Percentiles rank a stretch among this genome's conserved stretches.
Conservation (phyloP, 352 stramenopile species). For the Phytopythium oedochilum region DNA sequence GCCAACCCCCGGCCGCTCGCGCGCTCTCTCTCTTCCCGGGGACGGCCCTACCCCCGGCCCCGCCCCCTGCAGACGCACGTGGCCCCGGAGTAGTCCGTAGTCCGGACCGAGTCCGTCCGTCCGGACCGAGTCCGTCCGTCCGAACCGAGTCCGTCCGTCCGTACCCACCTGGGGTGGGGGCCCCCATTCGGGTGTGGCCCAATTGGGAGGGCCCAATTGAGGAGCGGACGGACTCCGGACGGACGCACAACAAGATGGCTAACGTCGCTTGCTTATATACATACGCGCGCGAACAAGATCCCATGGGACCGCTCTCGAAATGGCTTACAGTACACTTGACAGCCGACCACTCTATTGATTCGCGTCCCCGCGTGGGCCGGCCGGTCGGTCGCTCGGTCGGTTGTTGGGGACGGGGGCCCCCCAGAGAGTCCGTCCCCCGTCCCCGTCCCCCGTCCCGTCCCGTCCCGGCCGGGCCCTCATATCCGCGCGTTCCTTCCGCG, state of each 20-base stretch:
- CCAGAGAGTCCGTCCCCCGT: not conserved
- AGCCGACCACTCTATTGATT: constrained; percentile 5
- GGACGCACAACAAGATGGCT: too few species aligned
- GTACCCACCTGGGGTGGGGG: not conserved
- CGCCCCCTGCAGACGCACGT: too few species aligned
- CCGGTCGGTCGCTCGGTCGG: too few species aligned
- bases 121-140: not conserved
- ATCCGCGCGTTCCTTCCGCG: constrained; percentile 3
- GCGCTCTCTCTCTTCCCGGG: not conserved
- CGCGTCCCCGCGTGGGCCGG: not conserved
- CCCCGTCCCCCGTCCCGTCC: not conserved
- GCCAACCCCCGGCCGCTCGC: not conserved
- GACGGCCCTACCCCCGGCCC: not conserved
- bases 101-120: too few species aligned
- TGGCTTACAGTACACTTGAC: constrained; percentile 6
- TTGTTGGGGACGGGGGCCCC: too few species aligned
- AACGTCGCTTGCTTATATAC: constrained; percentile 4
- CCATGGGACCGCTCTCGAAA: not conserved
- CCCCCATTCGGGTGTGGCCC: too few species aligned
- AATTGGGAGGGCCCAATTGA: too few species aligned
- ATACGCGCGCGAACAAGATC: not conserved
- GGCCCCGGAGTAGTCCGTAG: too few species aligned
- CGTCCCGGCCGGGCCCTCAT: not conserved
- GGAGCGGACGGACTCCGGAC: too few species aligned
- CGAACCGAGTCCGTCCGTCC: too few species aligned